Evolutionary conservation across 2,329 filamentous ascomycete genomes (phyloP).

Genomic region (Ophiobolus disseminans): DNA sequence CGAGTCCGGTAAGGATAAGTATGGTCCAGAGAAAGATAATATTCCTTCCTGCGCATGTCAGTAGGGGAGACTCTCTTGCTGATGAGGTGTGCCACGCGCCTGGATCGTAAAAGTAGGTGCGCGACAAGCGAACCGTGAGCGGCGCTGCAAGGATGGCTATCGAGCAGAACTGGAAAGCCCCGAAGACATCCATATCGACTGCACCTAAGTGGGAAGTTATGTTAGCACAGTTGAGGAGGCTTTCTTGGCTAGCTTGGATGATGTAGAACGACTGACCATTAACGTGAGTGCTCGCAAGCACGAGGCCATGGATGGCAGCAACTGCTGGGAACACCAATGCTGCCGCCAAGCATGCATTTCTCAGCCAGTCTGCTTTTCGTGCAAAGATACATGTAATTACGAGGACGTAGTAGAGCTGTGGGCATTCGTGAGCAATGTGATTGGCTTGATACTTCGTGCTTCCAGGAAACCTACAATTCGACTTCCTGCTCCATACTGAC

Average conservation of each 20-base stretch:
- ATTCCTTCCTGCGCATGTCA: too few relatives aligned
- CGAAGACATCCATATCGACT: constrained; percentile 72
- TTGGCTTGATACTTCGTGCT: constrained; percentile 5
- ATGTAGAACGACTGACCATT: constrained; percentile 56
- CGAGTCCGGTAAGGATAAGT: constrained; percentile 65
- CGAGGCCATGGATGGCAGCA: constrained; percentile 68
- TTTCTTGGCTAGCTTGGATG: constrained; percentile 10
- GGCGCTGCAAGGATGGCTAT: constrained; percentile 71
- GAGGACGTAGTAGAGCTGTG: constrained; percentile 62
- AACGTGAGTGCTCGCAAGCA: constrained; percentile 66
- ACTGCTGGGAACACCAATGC: constrained; percentile 67
- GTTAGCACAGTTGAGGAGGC: constrained; percentile 5
- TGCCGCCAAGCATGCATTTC: constrained; percentile 68
- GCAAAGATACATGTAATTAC: constrained; percentile 69
- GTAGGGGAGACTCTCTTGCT: too few relatives aligned
- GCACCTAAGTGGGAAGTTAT: constrained; percentile 54
- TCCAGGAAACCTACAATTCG: constrained; percentile 55
- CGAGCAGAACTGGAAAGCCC: constrained; percentile 71
- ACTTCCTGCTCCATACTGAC: constrained; percentile 63
- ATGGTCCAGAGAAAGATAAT: constrained; percentile 72
- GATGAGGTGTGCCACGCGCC: too few relatives aligned
- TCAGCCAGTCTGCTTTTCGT: constrained; percentile 67
- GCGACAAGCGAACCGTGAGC: constrained; percentile 66
- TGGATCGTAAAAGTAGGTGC: constrained; percentile 69
- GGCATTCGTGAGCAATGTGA: constrained; percentile 50